Percentiles rank a stretch among this genome's conserved stretches.
phyloP scores from a whole-genome alignment of 495 filamentous ascomycete genomes.

The Bathelium albidoporum region DNA sequence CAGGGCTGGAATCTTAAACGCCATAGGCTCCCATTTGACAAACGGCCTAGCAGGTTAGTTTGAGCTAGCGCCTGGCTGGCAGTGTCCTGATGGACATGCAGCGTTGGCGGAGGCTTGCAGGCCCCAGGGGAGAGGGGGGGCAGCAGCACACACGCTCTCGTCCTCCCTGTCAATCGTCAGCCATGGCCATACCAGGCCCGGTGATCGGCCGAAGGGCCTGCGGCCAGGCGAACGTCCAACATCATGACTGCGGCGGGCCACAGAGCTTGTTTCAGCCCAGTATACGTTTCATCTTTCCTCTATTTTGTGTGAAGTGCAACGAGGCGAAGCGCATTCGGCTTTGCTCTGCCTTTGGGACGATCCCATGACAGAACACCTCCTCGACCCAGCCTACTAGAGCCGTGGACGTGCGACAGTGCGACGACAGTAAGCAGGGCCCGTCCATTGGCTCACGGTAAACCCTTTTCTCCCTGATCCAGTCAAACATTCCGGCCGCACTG shows the following conservation, averaged over 20 bases:
- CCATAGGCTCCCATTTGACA: background rate
- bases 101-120: no score
- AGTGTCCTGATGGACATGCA: no score
- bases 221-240: background rate
- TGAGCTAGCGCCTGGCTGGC: no score
- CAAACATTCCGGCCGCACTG: background rate
- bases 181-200: no score
- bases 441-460: background rate
- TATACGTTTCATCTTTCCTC: background rate
- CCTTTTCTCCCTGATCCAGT: background rate
- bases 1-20: background rate
- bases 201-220: background rate
- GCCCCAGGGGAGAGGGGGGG: no score
- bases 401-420: background rate
- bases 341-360: background rate
- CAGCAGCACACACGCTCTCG: background rate
- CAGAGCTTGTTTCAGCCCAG: background rate
- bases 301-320: background rate
- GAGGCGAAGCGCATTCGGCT: background rate
- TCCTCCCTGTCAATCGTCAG: no score
- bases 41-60: background rate
- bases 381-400: no score
- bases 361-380: no score
- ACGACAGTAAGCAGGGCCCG: background rate
- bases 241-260: background rate